These are phyloP conservation scores for Arabis alpina DNA, from an alignment of 345 rosid genomes.

Conservation along the genomic window DNA sequence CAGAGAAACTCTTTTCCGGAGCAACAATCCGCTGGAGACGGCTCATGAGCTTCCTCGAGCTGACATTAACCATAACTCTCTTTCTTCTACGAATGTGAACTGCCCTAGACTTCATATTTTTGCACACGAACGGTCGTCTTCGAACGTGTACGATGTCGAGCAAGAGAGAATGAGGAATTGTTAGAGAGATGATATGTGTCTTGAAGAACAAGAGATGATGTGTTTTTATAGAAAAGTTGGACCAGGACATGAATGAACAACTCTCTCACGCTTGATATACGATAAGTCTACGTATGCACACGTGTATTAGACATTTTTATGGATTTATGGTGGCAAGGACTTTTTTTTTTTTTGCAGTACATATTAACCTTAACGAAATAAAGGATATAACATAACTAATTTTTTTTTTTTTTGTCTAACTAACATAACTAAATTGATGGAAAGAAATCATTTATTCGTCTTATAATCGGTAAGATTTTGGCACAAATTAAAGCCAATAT, in stretches of 20 bases:
- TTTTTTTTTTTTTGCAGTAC: too few species aligned
- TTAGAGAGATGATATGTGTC: conserved; percentile 4
- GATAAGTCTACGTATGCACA: conserved; percentile 33
- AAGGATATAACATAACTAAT: too few species aligned
- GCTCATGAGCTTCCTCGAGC: conserved; percentile 39
- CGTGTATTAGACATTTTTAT: conserved; percentile 21
- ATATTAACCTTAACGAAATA: too few species aligned
- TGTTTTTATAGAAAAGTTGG: conserved; percentile 30
- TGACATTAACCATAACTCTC: conserved; percentile 36
- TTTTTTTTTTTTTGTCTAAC: too few species aligned
- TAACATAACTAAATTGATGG: too few species aligned
- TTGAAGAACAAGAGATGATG: conserved; percentile 6
- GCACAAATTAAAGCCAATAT: too few species aligned
- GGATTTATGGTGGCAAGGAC: background rate
- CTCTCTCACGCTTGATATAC: conserved; percentile 38
- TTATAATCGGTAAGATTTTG: too few species aligned
- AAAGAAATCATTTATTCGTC: too few species aligned
- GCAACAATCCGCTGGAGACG: conserved; percentile 48
- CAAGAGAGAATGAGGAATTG: background rate
- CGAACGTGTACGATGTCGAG: conserved; percentile 6
- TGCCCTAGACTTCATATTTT: conserved; percentile 39
- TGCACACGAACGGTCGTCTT: conserved; percentile 30
- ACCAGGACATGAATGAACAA: conserved; percentile 19
- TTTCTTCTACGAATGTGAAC: conserved; percentile 40
- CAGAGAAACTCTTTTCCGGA: conserved; percentile 29